Evolutionary conservation across 1,139 yeast species (phyloP).

Genomic region (Geotrichum klebahnii): DNA sequence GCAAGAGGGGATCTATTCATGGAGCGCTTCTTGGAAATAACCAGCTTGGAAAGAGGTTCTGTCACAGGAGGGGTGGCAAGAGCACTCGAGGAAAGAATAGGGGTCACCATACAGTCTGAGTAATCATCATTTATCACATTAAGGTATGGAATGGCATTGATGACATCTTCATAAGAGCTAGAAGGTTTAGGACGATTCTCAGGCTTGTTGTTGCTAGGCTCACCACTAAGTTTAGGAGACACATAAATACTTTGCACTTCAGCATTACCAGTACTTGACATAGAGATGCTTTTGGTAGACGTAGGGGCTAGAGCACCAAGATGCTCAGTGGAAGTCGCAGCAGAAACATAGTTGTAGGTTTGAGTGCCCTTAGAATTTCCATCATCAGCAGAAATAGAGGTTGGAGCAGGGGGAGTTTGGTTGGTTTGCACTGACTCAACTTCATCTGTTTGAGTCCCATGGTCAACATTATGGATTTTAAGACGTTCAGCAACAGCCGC

Average conservation of each 20-base stretch:
- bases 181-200: conserved; percentile 1
- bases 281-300: not conserved
- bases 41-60: conserved; percentile 2
- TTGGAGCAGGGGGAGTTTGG: conserved; percentile 19
- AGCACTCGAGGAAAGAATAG: conserved; percentile 15
- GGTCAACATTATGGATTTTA: conserved; percentile 20
- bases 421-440: conserved; percentile 20
- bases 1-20: conserved; percentile 8
- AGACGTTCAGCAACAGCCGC: conserved; percentile 26
- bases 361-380: conserved; percentile 22
- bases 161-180: conserved; percentile 20
- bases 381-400: conserved; percentile 20
- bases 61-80: conserved; percentile 1
- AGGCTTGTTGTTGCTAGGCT: not conserved
- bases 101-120: conserved; percentile 14
- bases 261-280: not conserved
- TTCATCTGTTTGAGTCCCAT: conserved; percentile 27
- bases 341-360: conserved; percentile 17
- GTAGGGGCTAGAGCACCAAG: not conserved
- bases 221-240: conserved; percentile 16
- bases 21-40: conserved; percentile 8
- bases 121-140: conserved; percentile 8
- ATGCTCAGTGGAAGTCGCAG: conserved; percentile 9
- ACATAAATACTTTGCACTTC: conserved; percentile 17
- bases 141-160: conserved; percentile 21